Evolutionary conservation across 305 asterid genomes (phyloP), one percentile per base, ranked within the genome.

Genomic region (Nicotiana rustica): DNA sequence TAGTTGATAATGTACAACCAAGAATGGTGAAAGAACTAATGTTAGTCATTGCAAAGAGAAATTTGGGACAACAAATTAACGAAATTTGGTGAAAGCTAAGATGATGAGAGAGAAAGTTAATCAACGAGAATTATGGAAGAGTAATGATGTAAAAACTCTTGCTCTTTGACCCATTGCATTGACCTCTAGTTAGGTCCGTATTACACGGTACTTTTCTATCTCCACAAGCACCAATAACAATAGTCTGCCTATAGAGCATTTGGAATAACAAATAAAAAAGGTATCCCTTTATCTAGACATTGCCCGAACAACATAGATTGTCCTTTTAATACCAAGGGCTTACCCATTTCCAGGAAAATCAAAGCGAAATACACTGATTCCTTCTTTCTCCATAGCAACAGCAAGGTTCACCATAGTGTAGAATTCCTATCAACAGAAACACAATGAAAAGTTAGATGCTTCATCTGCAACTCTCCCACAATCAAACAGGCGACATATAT

Each of bases 291-390:
- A 75, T 52, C 18, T 60, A 77, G 33, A 82, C 55, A 81, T 35
- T 61, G 21, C 55, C 52, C 44, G 14, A 68, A 77, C n/a, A 10
- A 35, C 9, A 29, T 66, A 25, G 75, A 68, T 35, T 38, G 49
- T 66, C 67, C 56, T 49, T 69, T 56, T 12, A 47, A 17, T 49
- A 81, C 67, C 35, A 78, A 85, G 76, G 52, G 83, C 88, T 80
- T 87, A 92, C 99, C 99, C 98, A 60, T 94, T 94, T 84, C 98
- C 97, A 81, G 98, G 85, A 83, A 95, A 95, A 88, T 95, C 99
- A 86, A 95, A 94, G 81, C 97, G 96, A 82, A 95, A 90, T 66
- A 89, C 90, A 83, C 94, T 90, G 81, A 92, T 93, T 87, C 99
- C 98, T 86, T 90, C 95, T 13, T 87, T 92, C 86, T 90, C 96